Evolutionary conservation across 805 yeast genomes (phyloP).

Genomic region (Candida silvicultrix): DNA sequence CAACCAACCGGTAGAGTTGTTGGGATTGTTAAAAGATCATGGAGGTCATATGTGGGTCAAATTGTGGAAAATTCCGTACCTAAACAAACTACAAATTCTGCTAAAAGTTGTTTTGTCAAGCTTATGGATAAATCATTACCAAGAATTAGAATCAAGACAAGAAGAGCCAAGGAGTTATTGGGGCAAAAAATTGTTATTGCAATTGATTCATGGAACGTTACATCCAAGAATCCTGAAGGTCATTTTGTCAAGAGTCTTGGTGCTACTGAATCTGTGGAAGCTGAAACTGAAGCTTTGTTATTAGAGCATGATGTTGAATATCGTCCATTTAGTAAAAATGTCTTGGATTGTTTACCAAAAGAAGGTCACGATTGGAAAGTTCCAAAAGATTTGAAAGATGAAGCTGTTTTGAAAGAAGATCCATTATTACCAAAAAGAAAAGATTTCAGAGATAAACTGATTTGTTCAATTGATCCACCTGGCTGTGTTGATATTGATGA

Average conservation of each 20-base stretch:
- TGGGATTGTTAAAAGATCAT: slow-evolving; percentile 80
- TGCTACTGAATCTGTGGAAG: slow-evolving; percentile 83
- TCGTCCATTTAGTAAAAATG: slow-evolving; percentile 90
- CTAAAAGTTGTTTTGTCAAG: slow-evolving; percentile 74
- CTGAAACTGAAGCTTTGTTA: slow-evolving; percentile 92
- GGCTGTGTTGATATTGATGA: slow-evolving; percentile 98
- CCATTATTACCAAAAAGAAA: slow-evolving; percentile 50
- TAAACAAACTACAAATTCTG: slow-evolving; percentile 51
- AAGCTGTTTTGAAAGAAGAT: slow-evolving; percentile 45
- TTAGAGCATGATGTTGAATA: slow-evolving; percentile 96
- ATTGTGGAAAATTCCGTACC: slow-evolving; percentile 72
- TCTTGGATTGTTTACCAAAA: slow-evolving; percentile 82
- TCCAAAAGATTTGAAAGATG: slow-evolving; percentile 54
- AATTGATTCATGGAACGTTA: slow-evolving; percentile 86
- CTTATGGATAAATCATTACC: slow-evolving; percentile 90
- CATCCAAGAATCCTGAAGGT: slow-evolving; percentile 85
- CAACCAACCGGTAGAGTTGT: slow-evolving; percentile 96
- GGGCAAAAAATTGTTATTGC: slow-evolving; percentile 90
- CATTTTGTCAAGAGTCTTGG: slow-evolving; percentile 91
- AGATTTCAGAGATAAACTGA: slow-evolving; percentile 82
- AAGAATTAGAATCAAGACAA: slow-evolving; percentile 76
- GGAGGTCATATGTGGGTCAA: slow-evolving; percentile 97
- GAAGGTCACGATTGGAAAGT: slow-evolving; percentile 95
- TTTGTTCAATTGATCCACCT: slow-evolving; percentile 97
- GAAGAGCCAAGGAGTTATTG: slow-evolving; percentile 75